Base-by-base conservation (phyloP, 768 basidiomycete species). In the Termitomyces titanicus region DNA sequence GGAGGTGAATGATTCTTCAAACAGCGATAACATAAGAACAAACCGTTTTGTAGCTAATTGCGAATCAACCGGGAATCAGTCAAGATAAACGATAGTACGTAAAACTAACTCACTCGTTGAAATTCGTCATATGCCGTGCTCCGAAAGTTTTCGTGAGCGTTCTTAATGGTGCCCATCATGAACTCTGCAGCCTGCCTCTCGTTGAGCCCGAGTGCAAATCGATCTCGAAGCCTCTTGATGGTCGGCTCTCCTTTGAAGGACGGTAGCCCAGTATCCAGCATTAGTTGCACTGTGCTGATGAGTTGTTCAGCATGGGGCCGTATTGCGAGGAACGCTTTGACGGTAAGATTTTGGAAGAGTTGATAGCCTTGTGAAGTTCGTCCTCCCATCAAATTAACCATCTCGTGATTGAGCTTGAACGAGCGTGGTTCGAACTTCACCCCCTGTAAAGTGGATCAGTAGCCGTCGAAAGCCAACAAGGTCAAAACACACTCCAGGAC, bases 381-480 rank as follows among this genome's bases (percentile, higher is more conserved):
- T 10, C 97, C 97, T 47, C 97, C 97, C 97, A 99, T 99, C 31
- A 98, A 74, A 13, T 90, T 80, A 17, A 98, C 90, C 97, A 99
- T 99, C 70, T 99, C 97, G 68, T 98, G 95, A 57, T 93, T 97
- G 47, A 99, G 81, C 73, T 99, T 99, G 85, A 99, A 99, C 11
- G 94, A 96, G 67, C 79, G 89, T 0, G 97, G 96, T 66, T 99
- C 97, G 67, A 99, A 99, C 79, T 98, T 99, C 71, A 99, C 90
- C 56, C 97, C 94, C 94, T 94, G 62, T 5, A 38, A 22, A 31
- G 17, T 9, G 39, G 40, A 33, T 57, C 9, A 44, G 37, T 52
- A 59, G 38, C 40, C 25, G 33, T 11, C 61, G 12, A 22, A 59
- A 35, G 53, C n/a, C 17, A 47, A 31, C 25, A 3, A 44, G 13